Evolutionary conservation across 495 filamentous ascomycete species (phyloP), one percentile per base, ranked within the genome.

Genomic region (Penicillium psychrofluorescens): DNA sequence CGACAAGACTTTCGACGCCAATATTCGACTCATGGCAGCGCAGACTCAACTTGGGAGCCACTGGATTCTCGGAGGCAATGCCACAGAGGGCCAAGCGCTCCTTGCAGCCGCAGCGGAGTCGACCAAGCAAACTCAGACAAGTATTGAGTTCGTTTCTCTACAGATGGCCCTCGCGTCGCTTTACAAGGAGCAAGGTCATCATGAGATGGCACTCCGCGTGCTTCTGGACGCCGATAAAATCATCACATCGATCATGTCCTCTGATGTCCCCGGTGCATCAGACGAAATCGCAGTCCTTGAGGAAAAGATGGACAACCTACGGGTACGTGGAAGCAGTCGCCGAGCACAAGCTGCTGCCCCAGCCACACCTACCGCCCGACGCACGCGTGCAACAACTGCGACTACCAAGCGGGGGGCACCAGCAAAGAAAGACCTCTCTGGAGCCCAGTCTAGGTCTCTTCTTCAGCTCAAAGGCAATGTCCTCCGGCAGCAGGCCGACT

Each of bases 1-100:
- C 46, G 88, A 86, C 38, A 72, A 77, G 35, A 78, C 81, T 10
- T 76, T 83, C 8, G 67, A 76, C 31, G 81, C 88, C 4, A 73
- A 77, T 49, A 67, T 76, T 12, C 77, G 83, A 33, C 52, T 74
- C 15, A 55, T 70, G 22, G 63, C 66, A 22, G 70, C 66, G n/a
- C 70, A 70, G 45, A 74, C 79, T 3, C 72, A 81, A 56, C 68
- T 86, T 36, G 84, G 80, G 8, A 75, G 75, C 14, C 74, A 85
- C 41, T 84, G 75, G 62, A 71, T 82, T 35, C 75, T 80, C 44
- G 78, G 83, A 38, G 82, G 81, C 0, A 64, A 79, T 46, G 44
- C 76, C 1, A 67, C 70, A 0, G 83, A 85, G 54, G 84, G 83
- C 4, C 66, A 76, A 38, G 73, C 80, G 35, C 63, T 82, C 41